A percentile compares a stretch with the other conserved stretches of the same genome.
Conservation (phyloP, 1,139 yeast species). For the Wickerhamomyces sp. region DNA sequence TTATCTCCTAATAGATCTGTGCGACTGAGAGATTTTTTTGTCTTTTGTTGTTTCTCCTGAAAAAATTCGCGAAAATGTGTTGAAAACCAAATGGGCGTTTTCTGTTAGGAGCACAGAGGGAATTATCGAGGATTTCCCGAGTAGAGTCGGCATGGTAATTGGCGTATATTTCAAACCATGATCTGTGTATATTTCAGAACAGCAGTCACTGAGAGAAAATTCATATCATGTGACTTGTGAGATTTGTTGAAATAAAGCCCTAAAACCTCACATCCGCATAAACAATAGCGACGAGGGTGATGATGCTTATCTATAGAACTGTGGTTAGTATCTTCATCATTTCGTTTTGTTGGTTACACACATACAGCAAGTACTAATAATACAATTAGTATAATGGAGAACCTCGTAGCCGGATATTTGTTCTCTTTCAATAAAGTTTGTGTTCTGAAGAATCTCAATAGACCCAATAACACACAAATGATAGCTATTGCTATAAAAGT, state of each 20-base stretch:
- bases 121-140: background rate
- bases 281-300: constrained; percentile 14
- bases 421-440: constrained; percentile 41
- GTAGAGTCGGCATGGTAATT: background rate
- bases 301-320: constrained; percentile 9
- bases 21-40: no score
- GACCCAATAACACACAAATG: constrained; percentile 37
- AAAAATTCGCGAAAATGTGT: no score
- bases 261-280: constrained; percentile 7
- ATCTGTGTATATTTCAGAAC: background rate
- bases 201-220: background rate
- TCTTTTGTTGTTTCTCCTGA: no score
- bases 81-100: no score
- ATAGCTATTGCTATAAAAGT: constrained; percentile 39
- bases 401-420: constrained; percentile 46
- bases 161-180: constrained; percentile 1
- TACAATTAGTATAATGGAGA: constrained; percentile 31
- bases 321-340: constrained; percentile 3
- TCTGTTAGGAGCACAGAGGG: no score
- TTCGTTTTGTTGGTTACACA: constrained; percentile 1
- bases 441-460: constrained; percentile 38
- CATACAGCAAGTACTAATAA: constrained; percentile 32
- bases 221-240: constrained; percentile 1
- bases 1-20: no score
- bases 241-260: background rate